These are phyloP conservation scores for Dothistroma pini DNA, from an alignment of 2,329 filamentous ascomycete genomes.

Conservation along the genomic window DNA sequence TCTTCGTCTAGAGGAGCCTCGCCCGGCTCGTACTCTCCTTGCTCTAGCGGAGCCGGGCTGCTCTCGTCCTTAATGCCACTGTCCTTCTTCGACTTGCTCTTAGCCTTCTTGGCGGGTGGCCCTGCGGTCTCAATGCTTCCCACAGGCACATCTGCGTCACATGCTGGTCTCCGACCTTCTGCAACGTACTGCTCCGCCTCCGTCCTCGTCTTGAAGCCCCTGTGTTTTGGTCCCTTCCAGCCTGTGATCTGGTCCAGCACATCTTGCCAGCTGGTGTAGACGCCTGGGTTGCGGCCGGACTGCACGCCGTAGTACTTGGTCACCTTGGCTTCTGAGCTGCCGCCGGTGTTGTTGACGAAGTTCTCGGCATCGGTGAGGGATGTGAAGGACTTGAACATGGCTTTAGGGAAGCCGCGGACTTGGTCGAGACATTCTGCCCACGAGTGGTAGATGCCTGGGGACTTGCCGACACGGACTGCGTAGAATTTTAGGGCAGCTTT, in stretches of 20 bases:
- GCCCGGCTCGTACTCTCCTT: constrained; percentile 48
- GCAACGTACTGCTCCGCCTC: constrained; percentile 78
- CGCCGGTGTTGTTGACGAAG: constrained; percentile 61
- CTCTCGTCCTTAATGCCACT: constrained; percentile 26
- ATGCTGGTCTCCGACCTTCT: constrained; percentile 18
- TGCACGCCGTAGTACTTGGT: constrained; percentile 60
- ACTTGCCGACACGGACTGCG: constrained; percentile 58
- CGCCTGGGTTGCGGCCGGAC: constrained; percentile 55
- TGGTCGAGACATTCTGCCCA: constrained; percentile 62
- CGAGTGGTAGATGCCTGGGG: constrained; percentile 60
- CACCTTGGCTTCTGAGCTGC: constrained; percentile 16
- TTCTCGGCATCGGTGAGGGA: constrained; percentile 71
- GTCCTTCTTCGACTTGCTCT: constrained; percentile 41
- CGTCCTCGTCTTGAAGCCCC: constrained; percentile 46
- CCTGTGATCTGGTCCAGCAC: constrained; percentile 71
- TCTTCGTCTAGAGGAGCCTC: constrained; percentile 54
- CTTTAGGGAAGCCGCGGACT: constrained; percentile 56
- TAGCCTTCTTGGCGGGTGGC: constrained; percentile 37
- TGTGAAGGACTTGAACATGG: constrained; percentile 68
- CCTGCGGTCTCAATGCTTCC: constrained; percentile 21
- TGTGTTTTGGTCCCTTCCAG: constrained; percentile 61
- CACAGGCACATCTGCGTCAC: constrained; percentile 15
- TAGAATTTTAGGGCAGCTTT: constrained; percentile 55
- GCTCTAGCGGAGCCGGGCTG: constrained; percentile 17
- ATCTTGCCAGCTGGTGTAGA: constrained; percentile 65